These are phyloP conservation scores for Hanseniaspora clermontiae DNA, from an alignment of 805 yeast genomes.

Conservation along the genomic window DNA sequence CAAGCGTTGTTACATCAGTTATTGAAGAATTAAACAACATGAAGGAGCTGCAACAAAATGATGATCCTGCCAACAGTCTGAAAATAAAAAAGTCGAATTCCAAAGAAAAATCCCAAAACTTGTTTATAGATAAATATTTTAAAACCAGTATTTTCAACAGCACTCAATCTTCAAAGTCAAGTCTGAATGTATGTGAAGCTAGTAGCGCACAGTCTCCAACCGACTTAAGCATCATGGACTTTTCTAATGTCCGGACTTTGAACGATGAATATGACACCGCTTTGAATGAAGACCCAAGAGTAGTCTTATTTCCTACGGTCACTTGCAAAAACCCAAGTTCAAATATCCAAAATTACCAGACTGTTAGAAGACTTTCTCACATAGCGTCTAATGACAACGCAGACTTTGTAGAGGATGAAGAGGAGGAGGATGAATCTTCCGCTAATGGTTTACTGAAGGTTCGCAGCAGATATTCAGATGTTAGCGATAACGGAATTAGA, in stretches of 20 bases:
- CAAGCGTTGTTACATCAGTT: constrained; percentile 7
- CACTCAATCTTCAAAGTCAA: neutral
- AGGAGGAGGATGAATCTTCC: neutral
- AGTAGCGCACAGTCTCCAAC: neutral
- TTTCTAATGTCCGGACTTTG: neutral
- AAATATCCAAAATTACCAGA: neutral
- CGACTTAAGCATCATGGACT: neutral
- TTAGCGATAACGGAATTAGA: neutral
- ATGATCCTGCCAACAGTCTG: neutral
- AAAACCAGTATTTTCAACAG: neutral
- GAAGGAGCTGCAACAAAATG: neutral
- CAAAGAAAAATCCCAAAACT: neutral
- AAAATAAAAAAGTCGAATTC: neutral
- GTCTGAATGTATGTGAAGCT: neutral
- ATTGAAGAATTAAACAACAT: neutral
- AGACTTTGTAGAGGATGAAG: neutral
- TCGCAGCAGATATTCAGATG: neutral
- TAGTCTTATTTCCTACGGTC: neutral
- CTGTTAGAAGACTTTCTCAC: neutral
- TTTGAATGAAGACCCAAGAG: constrained; percentile 3
- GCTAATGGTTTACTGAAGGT: neutral
- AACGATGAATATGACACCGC: constrained; percentile 1
- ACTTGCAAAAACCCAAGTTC: constrained; percentile 11
- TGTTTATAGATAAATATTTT: neutral
- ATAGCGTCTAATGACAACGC: neutral